These are phyloP conservation scores for Fusarium tjaetaba DNA, from an alignment of 2,329 filamentous ascomycete species.

Conservation along the genomic window DNA sequence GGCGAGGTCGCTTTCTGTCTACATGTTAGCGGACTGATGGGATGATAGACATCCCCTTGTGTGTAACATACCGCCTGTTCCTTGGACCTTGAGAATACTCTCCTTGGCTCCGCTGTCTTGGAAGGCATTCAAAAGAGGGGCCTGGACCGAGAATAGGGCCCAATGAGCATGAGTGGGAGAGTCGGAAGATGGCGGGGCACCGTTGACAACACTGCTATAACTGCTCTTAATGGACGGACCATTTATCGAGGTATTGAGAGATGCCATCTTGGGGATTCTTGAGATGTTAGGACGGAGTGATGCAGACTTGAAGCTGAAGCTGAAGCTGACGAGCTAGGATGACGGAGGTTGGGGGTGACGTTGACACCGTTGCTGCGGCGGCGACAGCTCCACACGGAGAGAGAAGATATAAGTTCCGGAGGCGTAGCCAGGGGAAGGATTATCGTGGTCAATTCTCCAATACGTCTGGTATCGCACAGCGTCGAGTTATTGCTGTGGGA, in stretches of 20 bases:
- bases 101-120: conserved; percentile 88
- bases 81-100: conserved; percentile 94
- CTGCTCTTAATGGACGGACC: conserved; percentile 87
- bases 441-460: neutral
- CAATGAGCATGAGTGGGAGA: conserved; percentile 91
- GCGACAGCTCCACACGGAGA: conserved; percentile 43
- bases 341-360: conserved; percentile 41
- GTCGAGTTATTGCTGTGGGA: conserved; percentile 13
- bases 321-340: conserved; percentile 40
- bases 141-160: conserved; percentile 93
- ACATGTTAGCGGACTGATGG: conserved; percentile 29
- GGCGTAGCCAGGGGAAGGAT: conserved; percentile 17
- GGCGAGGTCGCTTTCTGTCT: conserved; percentile 84
- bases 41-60: neutral
- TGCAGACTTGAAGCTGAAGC: conserved; percentile 31
- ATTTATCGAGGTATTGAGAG: conserved; percentile 81
- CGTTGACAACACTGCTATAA: conserved; percentile 70
- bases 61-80: conserved; percentile 75
- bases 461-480: conserved; percentile 20
- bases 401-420: conserved; percentile 28
- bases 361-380: conserved; percentile 45
- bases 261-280: conserved; percentile 69
- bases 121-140: conserved; percentile 92
- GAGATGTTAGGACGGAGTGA: conserved; percentile 26
- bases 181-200: conserved; percentile 59